A percentile compares a stretch with the other conserved stretches of the same genome.
Evolutionary conservation across 2,329 filamentous ascomycete genomes (phyloP).

Genomic region (Stenocarpella maydis): DNA sequence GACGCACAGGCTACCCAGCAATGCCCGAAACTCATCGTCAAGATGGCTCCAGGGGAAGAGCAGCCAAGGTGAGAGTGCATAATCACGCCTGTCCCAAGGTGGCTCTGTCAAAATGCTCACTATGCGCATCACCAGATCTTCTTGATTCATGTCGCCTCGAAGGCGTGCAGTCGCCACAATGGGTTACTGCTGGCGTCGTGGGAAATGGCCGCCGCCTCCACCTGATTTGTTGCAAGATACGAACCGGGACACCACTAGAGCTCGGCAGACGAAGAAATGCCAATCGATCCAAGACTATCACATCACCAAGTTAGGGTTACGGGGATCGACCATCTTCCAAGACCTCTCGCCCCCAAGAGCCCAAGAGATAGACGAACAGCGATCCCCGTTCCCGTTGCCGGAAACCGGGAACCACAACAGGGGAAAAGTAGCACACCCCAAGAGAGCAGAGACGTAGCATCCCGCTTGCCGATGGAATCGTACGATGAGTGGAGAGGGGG

Average conservation of each 20-base stretch:
- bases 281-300: too few species aligned
- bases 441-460: constrained; percentile 13
- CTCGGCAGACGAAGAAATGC: neutral
- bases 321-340: neutral
- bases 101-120: neutral
- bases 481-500: neutral
- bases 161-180: neutral
- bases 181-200: neutral
- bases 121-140: too few species aligned
- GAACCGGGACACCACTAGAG: neutral
- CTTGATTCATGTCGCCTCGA: too few species aligned
- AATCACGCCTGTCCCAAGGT: neutral
- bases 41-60: neutral
- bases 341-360: neutral
- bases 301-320: neutral
- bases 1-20: neutral
- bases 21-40: neutral
- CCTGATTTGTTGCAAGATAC: neutral
- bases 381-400: neutral
- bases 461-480: neutral
- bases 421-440: neutral
- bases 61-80: neutral
- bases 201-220: too few species aligned
- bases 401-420: neutral
- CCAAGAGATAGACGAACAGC: constrained; percentile 19